phyloP scores from a whole-genome alignment of 2,329 filamentous ascomycete species.

The Aspergillus sp. region DNA sequence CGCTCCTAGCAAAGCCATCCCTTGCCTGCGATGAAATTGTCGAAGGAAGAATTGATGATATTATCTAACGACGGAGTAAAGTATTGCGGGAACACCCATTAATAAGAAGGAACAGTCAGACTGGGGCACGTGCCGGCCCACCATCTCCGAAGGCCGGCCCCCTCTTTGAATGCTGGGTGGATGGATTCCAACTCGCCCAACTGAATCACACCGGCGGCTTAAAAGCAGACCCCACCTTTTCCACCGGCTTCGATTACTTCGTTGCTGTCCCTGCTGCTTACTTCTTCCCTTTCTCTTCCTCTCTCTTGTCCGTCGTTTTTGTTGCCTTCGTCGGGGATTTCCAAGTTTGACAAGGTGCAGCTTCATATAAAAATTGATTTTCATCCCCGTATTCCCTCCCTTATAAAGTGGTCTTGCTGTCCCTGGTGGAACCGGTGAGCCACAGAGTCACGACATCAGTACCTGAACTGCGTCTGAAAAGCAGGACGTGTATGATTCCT shows the following conservation, averaged over 20 bases:
- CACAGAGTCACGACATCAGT: constrained; percentile 5
- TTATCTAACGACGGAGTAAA: too few species aligned
- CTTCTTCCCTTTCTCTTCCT: constrained; percentile 59
- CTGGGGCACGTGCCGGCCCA: not conserved
- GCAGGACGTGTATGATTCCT: not conserved
- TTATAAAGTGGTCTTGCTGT: constrained; percentile 6
- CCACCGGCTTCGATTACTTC: not conserved
- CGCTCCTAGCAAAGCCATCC: not conserved
- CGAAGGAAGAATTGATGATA: not conserved
- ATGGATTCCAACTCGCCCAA: not conserved
- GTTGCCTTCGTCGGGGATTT: not conserved
- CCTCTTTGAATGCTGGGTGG: not conserved
- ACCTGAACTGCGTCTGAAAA: not conserved
- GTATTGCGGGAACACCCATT: not conserved
- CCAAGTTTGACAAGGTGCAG: constrained; percentile 3
- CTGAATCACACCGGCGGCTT: constrained; percentile 1
- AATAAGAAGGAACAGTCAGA: constrained; percentile 3
- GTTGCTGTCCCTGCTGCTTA: constrained; percentile 40
- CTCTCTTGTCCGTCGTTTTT: not conserved
- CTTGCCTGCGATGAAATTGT: not conserved
- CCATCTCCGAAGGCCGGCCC: constrained; percentile 9
- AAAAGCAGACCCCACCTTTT: constrained; percentile 9
- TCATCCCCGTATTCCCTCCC: not conserved
- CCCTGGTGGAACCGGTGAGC: constrained; percentile 14
- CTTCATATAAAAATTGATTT: not conserved